These are phyloP conservation scores for Macaranga tanarius DNA, from an alignment of 441 rosid genomes.

Conservation along the genomic window DNA sequence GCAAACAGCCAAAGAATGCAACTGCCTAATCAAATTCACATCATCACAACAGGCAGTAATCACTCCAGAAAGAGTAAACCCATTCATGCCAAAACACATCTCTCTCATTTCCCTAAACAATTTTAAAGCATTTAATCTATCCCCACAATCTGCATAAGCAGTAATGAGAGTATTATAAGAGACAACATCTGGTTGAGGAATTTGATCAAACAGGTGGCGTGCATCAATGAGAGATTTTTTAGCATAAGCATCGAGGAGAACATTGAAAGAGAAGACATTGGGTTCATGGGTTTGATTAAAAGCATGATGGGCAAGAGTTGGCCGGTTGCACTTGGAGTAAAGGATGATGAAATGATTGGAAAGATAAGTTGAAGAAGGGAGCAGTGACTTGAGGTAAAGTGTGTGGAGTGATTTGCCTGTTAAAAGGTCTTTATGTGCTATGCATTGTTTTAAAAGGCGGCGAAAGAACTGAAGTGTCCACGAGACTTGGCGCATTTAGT, in stretches of 20 bases:
- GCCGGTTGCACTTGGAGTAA: constrained; percentile 72
- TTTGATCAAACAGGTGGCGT: constrained; percentile 68
- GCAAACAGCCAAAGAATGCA: constrained; percentile 56
- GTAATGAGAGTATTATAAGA: constrained; percentile 79
- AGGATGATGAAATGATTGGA: constrained; percentile 88
- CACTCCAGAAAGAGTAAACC: constrained; percentile 73
- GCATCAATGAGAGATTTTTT: constrained; percentile 54
- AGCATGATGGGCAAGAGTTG: constrained; percentile 45
- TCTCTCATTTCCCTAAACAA: constrained; percentile 60
- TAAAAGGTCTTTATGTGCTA: constrained; percentile 46
- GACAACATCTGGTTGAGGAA: constrained; percentile 71
- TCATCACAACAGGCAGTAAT: constrained; percentile 52
- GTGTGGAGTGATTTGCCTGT: constrained; percentile 70
- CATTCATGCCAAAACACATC: constrained; percentile 52
- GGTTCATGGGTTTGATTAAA: constrained; percentile 51
- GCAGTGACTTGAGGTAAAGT: constrained; percentile 54
- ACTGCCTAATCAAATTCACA: constrained; percentile 49
- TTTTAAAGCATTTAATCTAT: constrained; percentile 37
- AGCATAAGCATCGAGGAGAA: constrained; percentile 48
- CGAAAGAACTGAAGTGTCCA: constrained; percentile 47
- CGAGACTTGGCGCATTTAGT: constrained; percentile 52
- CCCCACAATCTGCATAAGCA: constrained; percentile 61
- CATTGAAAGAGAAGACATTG: constrained; percentile 79
- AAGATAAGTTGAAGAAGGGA: constrained; percentile 68
- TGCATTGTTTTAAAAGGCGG: constrained; percentile 48